These are phyloP conservation scores for Aegilops sharonensis DNA, from an alignment of 176 grass and related monocot species.

Conservation along the genomic window DNA sequence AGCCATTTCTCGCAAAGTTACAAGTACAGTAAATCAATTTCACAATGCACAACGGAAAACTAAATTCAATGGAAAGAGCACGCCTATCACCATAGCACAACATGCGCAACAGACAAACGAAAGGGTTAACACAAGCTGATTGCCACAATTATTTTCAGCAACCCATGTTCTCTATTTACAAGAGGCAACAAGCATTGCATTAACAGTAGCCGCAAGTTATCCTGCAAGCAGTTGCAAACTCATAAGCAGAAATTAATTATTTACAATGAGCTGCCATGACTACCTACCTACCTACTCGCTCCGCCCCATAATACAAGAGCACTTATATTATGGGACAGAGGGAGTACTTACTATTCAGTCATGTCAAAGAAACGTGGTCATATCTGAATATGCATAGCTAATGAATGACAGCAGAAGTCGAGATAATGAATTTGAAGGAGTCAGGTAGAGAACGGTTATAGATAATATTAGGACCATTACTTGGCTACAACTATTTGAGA, in stretches of 20 bases:
- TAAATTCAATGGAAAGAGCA: background rate
- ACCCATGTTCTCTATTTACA: slow-evolving; percentile 24
- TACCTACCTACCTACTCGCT: too few relatives aligned
- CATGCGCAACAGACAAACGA: background rate
- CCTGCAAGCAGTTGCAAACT: background rate
- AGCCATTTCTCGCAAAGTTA: background rate
- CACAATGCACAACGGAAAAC: too few relatives aligned
- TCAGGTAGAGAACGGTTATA: background rate
- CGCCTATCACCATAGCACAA: background rate
- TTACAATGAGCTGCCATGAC: background rate
- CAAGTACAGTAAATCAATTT: too few relatives aligned
- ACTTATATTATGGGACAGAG: too few relatives aligned
- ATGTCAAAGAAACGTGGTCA: background rate
- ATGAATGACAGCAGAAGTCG: background rate
- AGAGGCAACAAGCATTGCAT: too few relatives aligned
- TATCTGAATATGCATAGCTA: background rate
- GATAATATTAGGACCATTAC: background rate
- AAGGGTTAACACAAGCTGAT: background rate
- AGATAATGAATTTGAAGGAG: background rate
- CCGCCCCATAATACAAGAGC: too few relatives aligned
- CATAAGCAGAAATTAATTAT: background rate
- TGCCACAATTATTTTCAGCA: background rate
- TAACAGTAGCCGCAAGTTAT: background rate
- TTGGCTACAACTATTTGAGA: background rate
- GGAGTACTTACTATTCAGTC: too few relatives aligned